Evolutionary conservation across 371 early-diverging fungal genomes (phyloP), one percentile per base, ranked within the genome.

Genomic region (Rhizopus arrhizus): DNA sequence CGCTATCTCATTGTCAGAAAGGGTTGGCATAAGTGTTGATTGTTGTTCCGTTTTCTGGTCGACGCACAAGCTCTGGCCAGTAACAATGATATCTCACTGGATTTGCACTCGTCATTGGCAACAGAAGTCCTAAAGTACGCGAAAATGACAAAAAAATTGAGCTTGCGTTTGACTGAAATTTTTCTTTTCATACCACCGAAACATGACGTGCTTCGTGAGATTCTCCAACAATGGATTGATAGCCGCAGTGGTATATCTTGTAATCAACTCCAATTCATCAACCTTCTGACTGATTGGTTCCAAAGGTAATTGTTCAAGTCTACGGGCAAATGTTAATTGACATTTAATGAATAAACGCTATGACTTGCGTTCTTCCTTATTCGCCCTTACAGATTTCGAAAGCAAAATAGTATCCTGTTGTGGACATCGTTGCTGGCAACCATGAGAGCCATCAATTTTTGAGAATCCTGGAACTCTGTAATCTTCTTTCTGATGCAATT

Each of bases 51-150:
- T 47, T 57, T 57, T 57, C 57, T 57, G 48, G 57, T 57, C 48
- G 36, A 47, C 16, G 22, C 57, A 57, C 57, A 57, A 46, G 57
- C 48, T 57, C 57, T 56, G 56, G 56, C 56, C 34, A 56, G 56
- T 56, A 56, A 56, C 47, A 56, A 56, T 56, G 56, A 56, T 46
- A 56, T 56, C 56, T 56, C 56, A 56, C 56, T 56, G 56, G 56
- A 56, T 56, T 56, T 56, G 56, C 56, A 56, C 56, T 56, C 56
- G 47, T 56, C 56, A 56, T 56, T 56, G 46, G 45, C 56, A 56
- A 56, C 56, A 56, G 56, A 56, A 56, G 56, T 56, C 56, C 56
- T 56, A 56, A 56, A 56, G 56, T 56, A 56, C 47, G 56, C 47
- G 56, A 38, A 34, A 51, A 51, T 51, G 52, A 51, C 52, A 51